Conservation (phyloP, 208 protist genomes). For the Trichomonas tenax region DNA sequence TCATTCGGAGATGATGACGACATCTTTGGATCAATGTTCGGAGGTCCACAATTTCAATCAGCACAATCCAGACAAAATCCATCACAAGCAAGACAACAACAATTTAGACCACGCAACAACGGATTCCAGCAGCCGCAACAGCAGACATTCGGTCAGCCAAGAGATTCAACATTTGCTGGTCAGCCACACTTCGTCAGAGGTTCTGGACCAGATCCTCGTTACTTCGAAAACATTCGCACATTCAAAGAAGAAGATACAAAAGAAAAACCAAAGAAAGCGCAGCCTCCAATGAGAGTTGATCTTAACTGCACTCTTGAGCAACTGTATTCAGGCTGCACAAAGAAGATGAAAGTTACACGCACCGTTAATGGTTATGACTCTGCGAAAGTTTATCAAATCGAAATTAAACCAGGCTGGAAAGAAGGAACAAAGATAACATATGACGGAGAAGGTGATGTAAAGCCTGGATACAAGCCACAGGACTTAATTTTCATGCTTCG, state of each 20-base stretch:
- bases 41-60: not conserved
- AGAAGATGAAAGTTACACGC: not conserved
- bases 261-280: not conserved
- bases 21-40: not conserved
- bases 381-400: not conserved
- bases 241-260: not conserved
- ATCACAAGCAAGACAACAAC: too few species aligned
- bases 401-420: slow-evolving; percentile 1
- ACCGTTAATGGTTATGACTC: not conserved
- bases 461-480: slow-evolving; percentile 2
- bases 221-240: not conserved
- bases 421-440: slow-evolving; percentile 30
- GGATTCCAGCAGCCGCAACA: not conserved
- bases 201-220: not conserved
- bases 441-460: slow-evolving; percentile 6
- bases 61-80: not conserved
- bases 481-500: slow-evolving; percentile 24
- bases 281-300: not conserved
- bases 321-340: not conserved
- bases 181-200: not conserved
- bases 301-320: not conserved
- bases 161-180: not conserved
- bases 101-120: not conserved
- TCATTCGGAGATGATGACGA: not conserved
- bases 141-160: not conserved